A percentile compares a stretch with the other conserved stretches of the same genome.
These are phyloP conservation scores for Calonectria crousiana DNA, from an alignment of 2,329 filamentous ascomycete species.

Conservation along the genomic window DNA sequence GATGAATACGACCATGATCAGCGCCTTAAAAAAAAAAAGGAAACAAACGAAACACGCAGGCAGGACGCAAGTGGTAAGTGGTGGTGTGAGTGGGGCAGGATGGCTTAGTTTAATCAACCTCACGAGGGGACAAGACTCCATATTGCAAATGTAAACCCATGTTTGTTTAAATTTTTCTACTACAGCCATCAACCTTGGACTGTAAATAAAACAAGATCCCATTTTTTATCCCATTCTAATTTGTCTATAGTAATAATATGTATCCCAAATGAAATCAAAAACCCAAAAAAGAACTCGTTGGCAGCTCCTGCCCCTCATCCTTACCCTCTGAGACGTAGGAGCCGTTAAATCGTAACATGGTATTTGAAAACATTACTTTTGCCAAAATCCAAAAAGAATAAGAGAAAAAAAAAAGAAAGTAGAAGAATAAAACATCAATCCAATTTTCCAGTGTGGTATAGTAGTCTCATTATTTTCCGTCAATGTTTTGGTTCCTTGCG, in stretches of 20 bases:
- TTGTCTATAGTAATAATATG: neutral
- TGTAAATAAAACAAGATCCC: neutral
- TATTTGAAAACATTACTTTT: conserved; percentile 4
- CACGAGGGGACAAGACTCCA: neutral
- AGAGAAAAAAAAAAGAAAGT: neutral
- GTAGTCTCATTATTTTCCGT: neutral
- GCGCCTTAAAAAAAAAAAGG: neutral
- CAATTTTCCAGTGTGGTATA: neutral
- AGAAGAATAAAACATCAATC: neutral
- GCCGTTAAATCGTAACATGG: neutral
- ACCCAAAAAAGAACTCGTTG: neutral
- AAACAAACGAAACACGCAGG: neutral
- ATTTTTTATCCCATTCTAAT: neutral
- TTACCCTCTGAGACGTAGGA: neutral
- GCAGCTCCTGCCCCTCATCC: neutral
- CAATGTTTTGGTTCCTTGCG: neutral
- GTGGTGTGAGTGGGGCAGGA: neutral
- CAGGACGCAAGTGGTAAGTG: neutral
- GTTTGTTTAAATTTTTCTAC: neutral
- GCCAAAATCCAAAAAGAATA: neutral
- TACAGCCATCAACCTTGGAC: conserved; percentile 5
- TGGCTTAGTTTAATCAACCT: neutral
- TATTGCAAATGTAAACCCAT: neutral
- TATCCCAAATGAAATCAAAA: neutral
- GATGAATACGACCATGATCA: conserved; percentile 2